These are phyloP conservation scores for Nicotiana otophora DNA, from an alignment of 257 asterid species.

Conservation along the genomic window DNA sequence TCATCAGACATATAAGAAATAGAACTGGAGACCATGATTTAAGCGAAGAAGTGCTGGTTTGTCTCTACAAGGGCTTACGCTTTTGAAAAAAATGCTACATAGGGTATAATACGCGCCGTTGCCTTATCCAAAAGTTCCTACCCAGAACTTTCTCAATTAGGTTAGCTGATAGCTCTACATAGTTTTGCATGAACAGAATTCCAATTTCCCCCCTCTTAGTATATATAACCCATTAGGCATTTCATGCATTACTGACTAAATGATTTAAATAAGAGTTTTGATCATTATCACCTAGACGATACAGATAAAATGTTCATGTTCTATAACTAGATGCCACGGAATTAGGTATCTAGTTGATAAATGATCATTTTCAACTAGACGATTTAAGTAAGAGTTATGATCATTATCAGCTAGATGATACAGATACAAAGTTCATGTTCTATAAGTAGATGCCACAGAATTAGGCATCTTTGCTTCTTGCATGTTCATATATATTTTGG, in stretches of 20 bases:
- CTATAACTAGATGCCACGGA: neutral
- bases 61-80: neutral
- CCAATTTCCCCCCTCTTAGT: neutral
- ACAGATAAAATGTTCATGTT: neutral
- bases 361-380: too few relatives aligned
- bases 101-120: neutral
- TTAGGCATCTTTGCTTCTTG: neutral
- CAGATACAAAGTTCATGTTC: neutral
- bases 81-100: neutral
- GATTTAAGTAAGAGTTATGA: neutral
- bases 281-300: neutral
- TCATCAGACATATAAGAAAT: neutral
- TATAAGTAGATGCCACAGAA: neutral
- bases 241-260: neutral
- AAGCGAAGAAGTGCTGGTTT: neutral
- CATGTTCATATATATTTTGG: neutral
- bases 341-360: neutral
- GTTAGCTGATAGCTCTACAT: neutral
- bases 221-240: neutral
- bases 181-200: neutral
- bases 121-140: neutral
- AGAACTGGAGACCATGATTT: neutral
- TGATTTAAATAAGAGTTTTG: neutral
- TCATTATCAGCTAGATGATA: neutral
- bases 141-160: neutral